A percentile compares a stretch with the other conserved stretches of the same genome.
phyloP scores from a whole-genome alignment of 805 yeast genomes.

The Wickerhamiella bombiphila region DNA sequence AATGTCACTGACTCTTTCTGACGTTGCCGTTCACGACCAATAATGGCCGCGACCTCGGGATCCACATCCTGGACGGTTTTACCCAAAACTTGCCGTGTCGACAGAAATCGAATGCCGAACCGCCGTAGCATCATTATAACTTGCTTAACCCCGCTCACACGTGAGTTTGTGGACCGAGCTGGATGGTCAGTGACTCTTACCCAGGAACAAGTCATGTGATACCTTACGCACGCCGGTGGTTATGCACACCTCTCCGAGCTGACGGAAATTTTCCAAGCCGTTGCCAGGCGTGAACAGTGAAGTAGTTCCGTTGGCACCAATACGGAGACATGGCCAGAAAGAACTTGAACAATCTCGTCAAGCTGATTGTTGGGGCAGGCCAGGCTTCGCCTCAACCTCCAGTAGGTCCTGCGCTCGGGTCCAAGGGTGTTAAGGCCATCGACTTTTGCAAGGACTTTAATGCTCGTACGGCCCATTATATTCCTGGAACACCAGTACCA shows the following conservation, averaged over 20 bases:
- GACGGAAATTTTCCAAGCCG: too few species aligned
- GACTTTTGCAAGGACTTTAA: constrained; percentile 97
- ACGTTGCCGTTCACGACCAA: constrained; percentile 63
- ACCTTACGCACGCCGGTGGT: too few species aligned
- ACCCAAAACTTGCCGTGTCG: constrained; percentile 14
- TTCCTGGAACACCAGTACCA: constrained; percentile 83
- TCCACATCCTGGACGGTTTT: constrained; percentile 28
- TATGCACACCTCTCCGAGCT: too few species aligned
- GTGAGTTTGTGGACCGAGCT: too few species aligned
- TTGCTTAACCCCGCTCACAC: too few species aligned
- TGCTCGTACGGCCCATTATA: constrained; percentile 81
- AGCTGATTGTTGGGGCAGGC: constrained; percentile 90
- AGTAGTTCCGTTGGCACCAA: too few species aligned
- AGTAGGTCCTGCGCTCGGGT: constrained; percentile 96
- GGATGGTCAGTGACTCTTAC: too few species aligned
- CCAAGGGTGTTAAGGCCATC: constrained; percentile 96
- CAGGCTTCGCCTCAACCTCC: constrained; percentile 98
- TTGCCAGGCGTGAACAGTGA: too few species aligned
- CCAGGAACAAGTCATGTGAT: too few species aligned
- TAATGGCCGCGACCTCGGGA: constrained; percentile 71
- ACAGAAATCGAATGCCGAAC: constrained; percentile 5
- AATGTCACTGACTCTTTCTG: constrained; percentile 85
- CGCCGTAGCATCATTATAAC: too few species aligned
- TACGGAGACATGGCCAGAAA: constrained; percentile 32
- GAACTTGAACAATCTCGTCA: constrained; percentile 47